These are phyloP conservation scores for Colletotrichum godetiae DNA, from an alignment of 2,329 filamentous ascomycete species.

Conservation along the genomic window DNA sequence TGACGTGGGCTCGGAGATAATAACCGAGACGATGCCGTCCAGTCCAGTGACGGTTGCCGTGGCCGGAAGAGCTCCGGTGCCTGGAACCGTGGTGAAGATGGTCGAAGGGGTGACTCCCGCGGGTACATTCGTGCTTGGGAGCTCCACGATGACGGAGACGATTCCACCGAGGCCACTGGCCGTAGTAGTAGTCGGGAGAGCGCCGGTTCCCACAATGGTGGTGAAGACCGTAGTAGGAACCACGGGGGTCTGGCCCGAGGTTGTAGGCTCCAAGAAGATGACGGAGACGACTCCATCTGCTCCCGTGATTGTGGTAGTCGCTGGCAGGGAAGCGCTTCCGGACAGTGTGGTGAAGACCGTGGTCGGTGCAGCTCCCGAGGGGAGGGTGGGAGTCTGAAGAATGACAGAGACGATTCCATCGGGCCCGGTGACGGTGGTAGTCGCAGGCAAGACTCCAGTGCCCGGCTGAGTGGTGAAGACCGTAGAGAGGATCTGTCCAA, in stretches of 20 bases:
- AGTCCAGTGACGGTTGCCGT: slow-evolving; percentile 6
- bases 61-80: slow-evolving; percentile 2
- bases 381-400: neutral
- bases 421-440: neutral
- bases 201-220: neutral
- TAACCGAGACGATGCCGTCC: slow-evolving; percentile 19
- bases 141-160: slow-evolving; percentile 7
- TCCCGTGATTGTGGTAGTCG: neutral
- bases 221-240: slow-evolving; percentile 4
- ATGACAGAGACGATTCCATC: slow-evolving; percentile 10
- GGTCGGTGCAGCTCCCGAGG: neutral
- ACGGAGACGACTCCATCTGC: neutral
- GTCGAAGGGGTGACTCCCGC: neutral
- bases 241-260: neutral
- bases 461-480: slow-evolving; percentile 2
- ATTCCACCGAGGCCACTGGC: neutral
- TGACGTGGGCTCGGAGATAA: slow-evolving; percentile 15
- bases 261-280: slow-evolving; percentile 5
- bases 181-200: neutral
- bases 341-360: neutral
- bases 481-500: neutral
- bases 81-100: slow-evolving; percentile 17
- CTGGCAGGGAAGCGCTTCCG: neutral
- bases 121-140: neutral
- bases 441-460: neutral